Evolutionary conservation across 2,329 filamentous ascomycete species (phyloP).

Genomic region (Sporothrix pseudoabietina): DNA sequence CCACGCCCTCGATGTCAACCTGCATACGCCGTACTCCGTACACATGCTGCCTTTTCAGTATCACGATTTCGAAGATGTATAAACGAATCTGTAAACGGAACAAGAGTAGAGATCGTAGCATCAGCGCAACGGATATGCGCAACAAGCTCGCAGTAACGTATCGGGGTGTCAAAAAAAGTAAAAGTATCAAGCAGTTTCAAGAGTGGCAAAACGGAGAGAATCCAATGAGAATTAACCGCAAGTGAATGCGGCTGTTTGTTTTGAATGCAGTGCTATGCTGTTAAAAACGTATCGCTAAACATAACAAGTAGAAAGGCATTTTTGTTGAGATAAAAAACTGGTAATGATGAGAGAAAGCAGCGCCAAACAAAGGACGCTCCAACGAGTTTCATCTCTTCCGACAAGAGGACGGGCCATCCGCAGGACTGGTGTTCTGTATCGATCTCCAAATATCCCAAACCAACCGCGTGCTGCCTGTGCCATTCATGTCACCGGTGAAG

Average conservation of each 20-base stretch:
- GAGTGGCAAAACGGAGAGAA: background rate
- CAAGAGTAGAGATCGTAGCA: background rate
- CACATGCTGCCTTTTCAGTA: background rate
- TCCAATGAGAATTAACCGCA: slow-evolving; percentile 1
- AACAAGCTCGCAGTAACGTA: background rate
- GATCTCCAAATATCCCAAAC: background rate
- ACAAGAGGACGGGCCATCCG: background rate
- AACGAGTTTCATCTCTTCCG: background rate
- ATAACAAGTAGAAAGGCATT: background rate
- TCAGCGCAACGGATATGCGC: background rate
- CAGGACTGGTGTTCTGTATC: too few species aligned
- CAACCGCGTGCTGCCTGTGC: background rate
- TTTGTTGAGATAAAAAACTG: background rate
- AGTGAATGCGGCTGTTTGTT: background rate
- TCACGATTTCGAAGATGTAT: background rate
- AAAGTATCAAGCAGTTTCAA: background rate
- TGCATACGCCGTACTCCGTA: background rate
- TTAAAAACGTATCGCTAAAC: background rate
- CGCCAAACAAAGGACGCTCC: background rate
- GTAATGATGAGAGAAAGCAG: background rate
- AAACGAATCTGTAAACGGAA: background rate
- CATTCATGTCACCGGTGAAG: background rate
- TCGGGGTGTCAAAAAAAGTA: background rate
- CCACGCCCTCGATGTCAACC: background rate
- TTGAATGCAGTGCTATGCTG: slow-evolving; percentile 18